phyloP scores from a whole-genome alignment of 306 rosid genomes.

The Benincasa hispida region DNA sequence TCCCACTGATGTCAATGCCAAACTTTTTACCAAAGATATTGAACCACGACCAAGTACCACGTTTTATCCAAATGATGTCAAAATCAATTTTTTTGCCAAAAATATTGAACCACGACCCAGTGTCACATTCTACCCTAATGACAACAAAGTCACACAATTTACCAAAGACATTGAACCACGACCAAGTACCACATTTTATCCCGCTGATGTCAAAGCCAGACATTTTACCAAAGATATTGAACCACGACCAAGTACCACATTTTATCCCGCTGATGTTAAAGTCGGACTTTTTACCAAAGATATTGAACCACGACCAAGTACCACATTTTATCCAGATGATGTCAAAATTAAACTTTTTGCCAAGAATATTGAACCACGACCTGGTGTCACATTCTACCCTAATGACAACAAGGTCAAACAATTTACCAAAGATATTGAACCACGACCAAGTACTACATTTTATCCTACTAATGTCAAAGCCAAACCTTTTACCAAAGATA shows the following conservation, averaged over 20 bases:
- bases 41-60: neutral
- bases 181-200: neutral
- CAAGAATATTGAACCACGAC: neutral
- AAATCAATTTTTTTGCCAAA: neutral
- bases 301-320: neutral
- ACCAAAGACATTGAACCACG: neutral
- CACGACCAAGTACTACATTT: no score
- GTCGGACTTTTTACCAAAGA: neutral
- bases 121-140: neutral
- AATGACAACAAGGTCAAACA: no score
- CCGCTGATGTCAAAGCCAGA: neutral
- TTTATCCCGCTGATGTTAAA: neutral
- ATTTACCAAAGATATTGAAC: no score
- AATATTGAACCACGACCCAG: neutral
- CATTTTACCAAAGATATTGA: conserved; percentile 7
- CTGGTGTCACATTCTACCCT: neutral
- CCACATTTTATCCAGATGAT: neutral
- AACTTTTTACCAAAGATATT: neutral
- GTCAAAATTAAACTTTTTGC: neutral
- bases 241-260: neutral
- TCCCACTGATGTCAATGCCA: neutral
- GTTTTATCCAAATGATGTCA: neutral
- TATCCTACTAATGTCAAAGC: no score
- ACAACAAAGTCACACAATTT: neutral
- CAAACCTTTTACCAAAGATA: no score